A percentile compares a stretch with the other conserved stretches of the same genome.
Evolutionary conservation across 139 green algal species (phyloP).

Genomic region (Spirogloea muscicola): DNA sequence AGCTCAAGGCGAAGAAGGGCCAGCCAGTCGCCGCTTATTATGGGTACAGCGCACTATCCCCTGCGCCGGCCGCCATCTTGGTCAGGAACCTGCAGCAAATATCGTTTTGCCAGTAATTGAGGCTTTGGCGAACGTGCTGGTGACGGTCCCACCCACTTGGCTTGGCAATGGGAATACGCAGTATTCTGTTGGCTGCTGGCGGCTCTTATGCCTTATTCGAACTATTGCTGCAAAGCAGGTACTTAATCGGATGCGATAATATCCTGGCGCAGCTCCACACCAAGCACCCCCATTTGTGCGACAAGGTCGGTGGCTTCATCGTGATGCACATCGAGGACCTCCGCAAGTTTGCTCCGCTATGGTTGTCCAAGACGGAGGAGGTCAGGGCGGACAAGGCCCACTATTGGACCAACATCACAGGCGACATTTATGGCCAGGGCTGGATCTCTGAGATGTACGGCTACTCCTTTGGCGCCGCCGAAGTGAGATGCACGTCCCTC

Average conservation of each 20-base stretch:
- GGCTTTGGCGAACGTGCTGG: too few relatives aligned
- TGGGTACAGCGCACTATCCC: too few relatives aligned
- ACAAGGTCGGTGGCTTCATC: constrained; percentile 43
- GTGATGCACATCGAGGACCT: constrained; percentile 38
- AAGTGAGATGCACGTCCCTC: constrained; percentile 19
- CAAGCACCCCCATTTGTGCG: constrained; percentile 23
- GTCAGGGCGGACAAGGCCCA: constrained; percentile 31
- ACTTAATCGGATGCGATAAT: constrained; percentile 43
- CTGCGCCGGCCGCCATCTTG: too few relatives aligned
- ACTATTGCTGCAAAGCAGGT: too few relatives aligned
- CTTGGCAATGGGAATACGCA: too few relatives aligned
- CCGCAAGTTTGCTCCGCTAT: constrained; percentile 40
- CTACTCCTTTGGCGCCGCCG: constrained; percentile 54
- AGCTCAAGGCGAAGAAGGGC: constrained; percentile 19
- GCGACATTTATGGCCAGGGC: constrained; percentile 44
- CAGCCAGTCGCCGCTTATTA: constrained; percentile 49
- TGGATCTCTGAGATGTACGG: constrained; percentile 61
- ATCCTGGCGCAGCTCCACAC: constrained; percentile 39
- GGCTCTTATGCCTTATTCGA: too few relatives aligned
- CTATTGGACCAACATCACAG: constrained; percentile 39
- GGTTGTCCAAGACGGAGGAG: constrained; percentile 46
- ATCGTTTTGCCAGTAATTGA: too few relatives aligned
- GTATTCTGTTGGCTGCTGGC: too few relatives aligned
- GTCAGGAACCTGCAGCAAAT: too few relatives aligned
- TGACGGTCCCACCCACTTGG: too few relatives aligned